Evolutionary conservation across 1,284 basidiomycete genomes (phyloP).

Genomic region (Leccinum solheimii): DNA sequence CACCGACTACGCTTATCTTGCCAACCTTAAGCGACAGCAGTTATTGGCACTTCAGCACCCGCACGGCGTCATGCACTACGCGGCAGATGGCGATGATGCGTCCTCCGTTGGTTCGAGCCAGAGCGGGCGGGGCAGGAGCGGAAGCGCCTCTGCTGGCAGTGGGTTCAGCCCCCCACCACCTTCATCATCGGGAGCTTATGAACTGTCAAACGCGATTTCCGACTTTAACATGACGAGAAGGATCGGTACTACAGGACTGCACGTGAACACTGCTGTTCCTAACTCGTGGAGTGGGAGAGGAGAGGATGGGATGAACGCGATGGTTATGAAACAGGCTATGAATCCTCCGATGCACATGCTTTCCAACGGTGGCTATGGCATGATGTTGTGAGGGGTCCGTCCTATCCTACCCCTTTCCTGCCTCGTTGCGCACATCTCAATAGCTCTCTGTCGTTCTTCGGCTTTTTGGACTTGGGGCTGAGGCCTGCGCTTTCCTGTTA

Average conservation of each 20-base stretch:
- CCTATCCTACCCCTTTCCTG: slow-evolving; percentile 8
- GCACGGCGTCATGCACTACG: slow-evolving; percentile 26
- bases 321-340: slow-evolving; percentile 38
- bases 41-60: slow-evolving; percentile 32
- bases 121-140: slow-evolving; percentile 39
- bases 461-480: slow-evolving; percentile 16
- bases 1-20: slow-evolving; percentile 34
- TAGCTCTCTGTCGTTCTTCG: slow-evolving; percentile 7
- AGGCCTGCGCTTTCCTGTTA: slow-evolving; percentile 13
- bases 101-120: slow-evolving; percentile 42
- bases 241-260: slow-evolving; percentile 22
- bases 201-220: slow-evolving; percentile 35
- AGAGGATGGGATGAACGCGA: slow-evolving; percentile 35
- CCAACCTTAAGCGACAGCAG: slow-evolving; percentile 38
- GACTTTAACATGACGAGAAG: slow-evolving; percentile 31
- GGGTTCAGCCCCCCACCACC: slow-evolving; percentile 37
- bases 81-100: slow-evolving; percentile 42
- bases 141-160: slow-evolving; percentile 40
- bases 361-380: slow-evolving; percentile 37
- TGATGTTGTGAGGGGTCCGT: slow-evolving; percentile 40
- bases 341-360: slow-evolving; percentile 40
- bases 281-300: slow-evolving; percentile 30
- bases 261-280: slow-evolving; percentile 30
- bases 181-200: slow-evolving; percentile 37
- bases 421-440: slow-evolving; percentile 14